phyloP scores from a whole-genome alignment of 1,139 yeast genomes.

The Tardiomyces blankii region DNA sequence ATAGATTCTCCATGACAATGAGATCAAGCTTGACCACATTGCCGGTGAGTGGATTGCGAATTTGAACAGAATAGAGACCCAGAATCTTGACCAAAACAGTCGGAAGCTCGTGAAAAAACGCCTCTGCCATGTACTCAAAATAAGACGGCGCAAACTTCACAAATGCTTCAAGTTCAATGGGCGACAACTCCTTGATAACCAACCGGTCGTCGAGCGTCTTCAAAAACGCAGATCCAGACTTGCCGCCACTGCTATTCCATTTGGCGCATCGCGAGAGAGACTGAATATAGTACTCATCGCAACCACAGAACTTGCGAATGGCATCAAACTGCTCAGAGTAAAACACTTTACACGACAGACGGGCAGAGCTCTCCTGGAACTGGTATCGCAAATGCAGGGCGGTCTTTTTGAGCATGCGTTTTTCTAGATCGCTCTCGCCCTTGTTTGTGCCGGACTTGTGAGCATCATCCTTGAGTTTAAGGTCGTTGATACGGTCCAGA shows the following conservation, averaged over 20 bases:
- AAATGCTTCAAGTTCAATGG: constrained; percentile 85
- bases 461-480: constrained; percentile 6
- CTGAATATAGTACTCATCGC: constrained; percentile 67
- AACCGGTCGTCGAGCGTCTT: constrained; percentile 87
- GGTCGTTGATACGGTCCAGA: constrained; percentile 42
- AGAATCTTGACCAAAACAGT: constrained; percentile 90
- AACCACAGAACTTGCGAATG: constrained; percentile 71
- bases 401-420: constrained; percentile 64
- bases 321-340: constrained; percentile 97
- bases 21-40: constrained; percentile 80
- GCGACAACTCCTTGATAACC: constrained; percentile 81
- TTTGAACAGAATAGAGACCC: constrained; percentile 91
- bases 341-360: constrained; percentile 83
- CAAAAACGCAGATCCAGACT: constrained; percentile 87
- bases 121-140: constrained; percentile 92
- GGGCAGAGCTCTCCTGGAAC: constrained; percentile 75
- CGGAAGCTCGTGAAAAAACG: constrained; percentile 87
- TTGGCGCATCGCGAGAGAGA: constrained; percentile 86
- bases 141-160: constrained; percentile 93
- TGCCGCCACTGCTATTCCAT: constrained; percentile 96
- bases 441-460: constrained; percentile 1
- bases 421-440: constrained; percentile 34
- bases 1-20: constrained; percentile 89
- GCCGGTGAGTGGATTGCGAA: constrained; percentile 66
- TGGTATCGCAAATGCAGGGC: constrained; percentile 86